Percentiles rank a stretch among this genome's conserved stretches.
phyloP scores from a whole-genome alignment of 1,139 yeast species.

The Protomyces pachydermus region DNA sequence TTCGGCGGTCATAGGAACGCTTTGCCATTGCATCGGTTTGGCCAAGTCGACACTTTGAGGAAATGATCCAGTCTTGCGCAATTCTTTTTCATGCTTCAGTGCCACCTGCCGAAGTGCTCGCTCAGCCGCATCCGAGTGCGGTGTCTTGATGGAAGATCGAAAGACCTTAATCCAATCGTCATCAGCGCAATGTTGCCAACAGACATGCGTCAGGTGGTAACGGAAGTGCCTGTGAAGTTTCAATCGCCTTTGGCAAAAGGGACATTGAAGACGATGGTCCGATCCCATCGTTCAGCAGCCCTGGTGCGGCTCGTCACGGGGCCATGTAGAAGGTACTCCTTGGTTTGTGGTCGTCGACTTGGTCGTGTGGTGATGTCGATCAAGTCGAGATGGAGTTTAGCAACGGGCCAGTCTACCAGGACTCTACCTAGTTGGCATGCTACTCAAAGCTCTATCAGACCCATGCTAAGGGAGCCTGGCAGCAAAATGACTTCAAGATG shows the following conservation, averaged over 20 bases:
- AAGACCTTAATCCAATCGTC: neutral
- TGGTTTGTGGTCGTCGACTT: no score
- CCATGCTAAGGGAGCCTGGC: no score
- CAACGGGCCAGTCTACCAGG: no score
- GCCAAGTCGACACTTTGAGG: neutral
- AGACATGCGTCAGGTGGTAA: neutral
- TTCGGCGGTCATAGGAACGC: no score
- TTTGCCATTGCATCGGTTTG: neutral
- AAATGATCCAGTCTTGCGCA: neutral
- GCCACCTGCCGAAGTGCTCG: neutral
- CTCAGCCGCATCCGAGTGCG: neutral
- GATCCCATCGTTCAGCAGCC: no score
- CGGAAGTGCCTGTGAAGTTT: neutral
- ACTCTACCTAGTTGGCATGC: no score
- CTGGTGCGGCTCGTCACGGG: no score
- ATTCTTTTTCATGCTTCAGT: neutral
- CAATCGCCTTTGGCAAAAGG: neutral
- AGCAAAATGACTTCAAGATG: no score
- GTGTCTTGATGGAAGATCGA: neutral
- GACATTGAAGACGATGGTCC: neutral
- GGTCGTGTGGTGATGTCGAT: no score
- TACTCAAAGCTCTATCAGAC: no score
- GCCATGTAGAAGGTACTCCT: no score
- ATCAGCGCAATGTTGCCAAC: neutral
- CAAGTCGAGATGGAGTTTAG: no score